Conservation (phyloP, 106 monocot species). For the Posidonia australis region DNA sequence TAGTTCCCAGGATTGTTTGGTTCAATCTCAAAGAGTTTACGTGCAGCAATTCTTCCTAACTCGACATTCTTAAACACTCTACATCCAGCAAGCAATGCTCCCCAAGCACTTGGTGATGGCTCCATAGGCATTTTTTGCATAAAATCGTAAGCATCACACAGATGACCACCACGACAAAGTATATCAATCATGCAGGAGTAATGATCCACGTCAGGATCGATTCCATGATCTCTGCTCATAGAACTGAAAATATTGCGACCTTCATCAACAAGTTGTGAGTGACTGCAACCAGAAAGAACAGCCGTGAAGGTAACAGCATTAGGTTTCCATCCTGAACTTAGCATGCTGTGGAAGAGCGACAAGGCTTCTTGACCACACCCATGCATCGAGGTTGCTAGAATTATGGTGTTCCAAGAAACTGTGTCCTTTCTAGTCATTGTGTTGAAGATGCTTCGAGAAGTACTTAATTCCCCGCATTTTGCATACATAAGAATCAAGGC, state of each 20-base stretch:
- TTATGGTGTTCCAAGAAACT: conserved; percentile 67
- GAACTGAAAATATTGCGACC: conserved; percentile 35
- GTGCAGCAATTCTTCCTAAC: conserved; percentile 38
- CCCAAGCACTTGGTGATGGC: conserved; percentile 47
- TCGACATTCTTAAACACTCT: conserved; percentile 47
- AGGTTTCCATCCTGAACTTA: conserved; percentile 27
- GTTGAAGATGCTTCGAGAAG: conserved; percentile 35
- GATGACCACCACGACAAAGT: conserved; percentile 41
- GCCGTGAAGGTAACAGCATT: conserved; percentile 43
- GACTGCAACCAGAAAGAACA: conserved; percentile 59
- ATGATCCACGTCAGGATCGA: conserved; percentile 43
- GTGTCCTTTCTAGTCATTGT: conserved; percentile 33
- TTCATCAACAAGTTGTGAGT: conserved; percentile 51
- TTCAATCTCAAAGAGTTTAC: conserved; percentile 43
- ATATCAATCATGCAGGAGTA: conserved; percentile 73
- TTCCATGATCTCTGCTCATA: conserved; percentile 28
- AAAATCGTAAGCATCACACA: conserved; percentile 45
- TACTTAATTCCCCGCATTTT: conserved; percentile 52
- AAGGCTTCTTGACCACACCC: conserved; percentile 54
- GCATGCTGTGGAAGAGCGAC: conserved; percentile 29
- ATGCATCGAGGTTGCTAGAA: conserved; percentile 63
- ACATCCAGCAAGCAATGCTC: conserved; percentile 47
- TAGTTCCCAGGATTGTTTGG: conserved; percentile 58
- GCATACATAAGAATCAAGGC: conserved; percentile 51
- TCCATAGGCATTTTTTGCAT: conserved; percentile 49